Base-by-base conservation (phyloP, 169 alveolate genomes). In the Amoebophrya sp. region DNA sequence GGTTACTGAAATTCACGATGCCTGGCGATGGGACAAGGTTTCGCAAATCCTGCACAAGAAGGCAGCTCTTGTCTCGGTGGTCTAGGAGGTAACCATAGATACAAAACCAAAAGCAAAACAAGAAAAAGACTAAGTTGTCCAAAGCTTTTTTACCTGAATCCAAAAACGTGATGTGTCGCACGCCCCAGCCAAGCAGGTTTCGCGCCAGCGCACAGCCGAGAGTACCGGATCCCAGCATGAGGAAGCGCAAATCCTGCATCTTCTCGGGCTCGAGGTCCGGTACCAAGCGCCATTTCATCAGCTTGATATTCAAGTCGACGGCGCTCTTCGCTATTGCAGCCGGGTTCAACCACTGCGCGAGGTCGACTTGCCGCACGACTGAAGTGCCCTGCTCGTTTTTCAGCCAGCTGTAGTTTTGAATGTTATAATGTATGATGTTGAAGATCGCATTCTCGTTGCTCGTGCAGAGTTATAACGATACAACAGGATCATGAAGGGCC, bases 201-300 rank as follows among this genome's bases (percentile, higher is more conserved):
- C 99, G 91, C 32, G 98, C 96, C 0, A 98, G 95, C 77, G 97
- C 96, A 77, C 97, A 96, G 47, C 97, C 97, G 77, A 96, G 90
- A 32, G 97, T 95, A 29, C 97, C 97, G 18, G 98, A 96, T 32
- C 99, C 99, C 33, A 97, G 93, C 40, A 97, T 94, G 40, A 97
- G 94, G 77, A 96, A 94, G 92, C 96, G 95, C 53, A 94, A 93
- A 12, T 93, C 90, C 94, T 95, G 93, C 91, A 92, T 66, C 0
- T 77, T 54, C 53, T 89, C 92, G 0, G 94, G 92, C 77, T 89
- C 91, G 29, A 92, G 33, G 41, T 96, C 95, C 77, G 99, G 99
- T 47, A 96, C 94, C 95, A 97, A 94, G 89, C 99, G 94, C 99
- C 99, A 98, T 95, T 97, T 97, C 98, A 98, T 98, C 83, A 98